These are phyloP conservation scores for Chrysosporium keratinophilum DNA, from an alignment of 2,329 filamentous ascomycete genomes.

Conservation along the genomic window DNA sequence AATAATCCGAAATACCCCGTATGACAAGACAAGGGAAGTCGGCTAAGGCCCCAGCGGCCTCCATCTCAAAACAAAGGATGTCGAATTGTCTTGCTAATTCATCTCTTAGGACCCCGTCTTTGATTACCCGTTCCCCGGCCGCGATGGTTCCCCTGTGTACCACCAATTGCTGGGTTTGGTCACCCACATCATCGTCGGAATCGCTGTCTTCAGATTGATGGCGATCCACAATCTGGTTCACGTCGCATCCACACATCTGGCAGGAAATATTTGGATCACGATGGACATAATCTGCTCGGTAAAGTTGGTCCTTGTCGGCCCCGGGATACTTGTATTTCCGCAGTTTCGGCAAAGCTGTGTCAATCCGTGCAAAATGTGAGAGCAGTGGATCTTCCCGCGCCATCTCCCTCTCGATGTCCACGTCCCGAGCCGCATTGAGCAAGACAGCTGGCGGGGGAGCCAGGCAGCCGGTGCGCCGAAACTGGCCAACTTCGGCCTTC, in stretches of 20 bases:
- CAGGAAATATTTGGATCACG: no score
- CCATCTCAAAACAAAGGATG: conserved; percentile 15
- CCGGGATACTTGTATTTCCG: conserved; percentile 3
- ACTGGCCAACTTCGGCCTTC: conserved; percentile 10
- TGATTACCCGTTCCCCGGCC: no score
- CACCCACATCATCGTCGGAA: no score
- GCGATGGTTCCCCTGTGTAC: no score
- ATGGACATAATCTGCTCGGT: conserved; percentile 21
- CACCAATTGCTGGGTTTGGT: no score
- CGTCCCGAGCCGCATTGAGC: conserved; percentile 17
- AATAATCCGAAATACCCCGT: conserved; percentile 19
- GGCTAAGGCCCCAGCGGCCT: conserved; percentile 15
- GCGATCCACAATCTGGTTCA: neutral
- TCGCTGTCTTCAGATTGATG: no score
- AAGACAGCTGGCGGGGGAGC: conserved; percentile 16
- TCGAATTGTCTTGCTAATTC: neutral
- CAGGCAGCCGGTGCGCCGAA: conserved; percentile 12
- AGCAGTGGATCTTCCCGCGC: neutral
- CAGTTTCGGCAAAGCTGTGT: conserved; percentile 14
- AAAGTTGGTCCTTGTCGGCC: conserved; percentile 19
- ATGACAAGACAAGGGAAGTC: conserved; percentile 17
- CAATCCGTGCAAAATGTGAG: conserved; percentile 16
- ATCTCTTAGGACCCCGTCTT: neutral
- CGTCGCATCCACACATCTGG: neutral
- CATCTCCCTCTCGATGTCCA: conserved; percentile 12